Conservation (phyloP, 305 asterid genomes). For the Striga hermonthica region DNA sequence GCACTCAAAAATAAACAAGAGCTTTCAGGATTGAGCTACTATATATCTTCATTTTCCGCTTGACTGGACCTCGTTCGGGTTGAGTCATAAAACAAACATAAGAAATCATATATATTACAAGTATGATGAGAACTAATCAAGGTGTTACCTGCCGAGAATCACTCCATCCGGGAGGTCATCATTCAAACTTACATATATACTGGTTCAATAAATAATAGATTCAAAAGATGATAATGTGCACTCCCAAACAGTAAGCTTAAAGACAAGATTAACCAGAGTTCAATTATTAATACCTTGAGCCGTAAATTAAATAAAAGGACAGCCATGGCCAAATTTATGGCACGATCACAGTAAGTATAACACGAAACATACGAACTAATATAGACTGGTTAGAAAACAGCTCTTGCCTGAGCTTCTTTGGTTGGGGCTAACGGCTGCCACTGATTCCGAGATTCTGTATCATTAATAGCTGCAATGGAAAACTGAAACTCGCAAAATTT, state of each 20-base stretch:
- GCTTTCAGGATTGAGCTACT: background rate
- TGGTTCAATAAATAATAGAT: no score
- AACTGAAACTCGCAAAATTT: conserved; percentile 55
- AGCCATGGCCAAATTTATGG: conserved; percentile 8
- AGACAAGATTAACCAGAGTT: background rate
- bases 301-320: no score
- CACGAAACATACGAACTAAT: background rate
- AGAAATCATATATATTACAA: background rate
- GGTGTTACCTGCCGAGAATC: background rate
- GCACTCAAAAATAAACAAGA: background rate
- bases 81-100: background rate
- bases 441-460: conserved; percentile 60
- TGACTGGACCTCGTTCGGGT: background rate
- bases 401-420: conserved; percentile 90
- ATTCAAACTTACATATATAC: background rate
- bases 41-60: conserved; percentile 2
- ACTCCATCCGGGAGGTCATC: background rate
- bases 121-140: no score
- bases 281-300: background rate
- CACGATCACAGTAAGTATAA: background rate
- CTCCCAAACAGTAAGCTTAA: background rate
- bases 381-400: conserved; percentile 23
- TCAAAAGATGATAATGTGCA: no score
- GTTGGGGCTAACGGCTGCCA: conserved; percentile 98
- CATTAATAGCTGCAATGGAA: conserved; percentile 90